Evolutionary conservation across 2,329 filamentous ascomycete genomes (phyloP).

Genomic region (Mycosphaerelloides madeirae): DNA sequence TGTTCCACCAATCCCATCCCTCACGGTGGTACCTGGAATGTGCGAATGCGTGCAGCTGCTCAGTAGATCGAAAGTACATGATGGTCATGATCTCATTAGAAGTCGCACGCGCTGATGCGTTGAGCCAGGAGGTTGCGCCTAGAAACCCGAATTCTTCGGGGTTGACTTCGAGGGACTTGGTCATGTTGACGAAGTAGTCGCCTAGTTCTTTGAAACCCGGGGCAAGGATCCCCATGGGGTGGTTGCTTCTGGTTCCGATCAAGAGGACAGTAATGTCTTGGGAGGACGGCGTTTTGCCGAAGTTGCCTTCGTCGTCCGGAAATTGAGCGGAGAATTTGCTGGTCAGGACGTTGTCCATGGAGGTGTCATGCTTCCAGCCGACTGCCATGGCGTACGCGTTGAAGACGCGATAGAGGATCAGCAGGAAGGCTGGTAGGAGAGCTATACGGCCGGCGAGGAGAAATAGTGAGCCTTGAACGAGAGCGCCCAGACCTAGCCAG

Average conservation of each 20-base stretch:
- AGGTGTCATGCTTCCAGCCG: conserved; percentile 36
- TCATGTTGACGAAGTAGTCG: conserved; percentile 39
- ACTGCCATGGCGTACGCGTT: conserved; percentile 34
- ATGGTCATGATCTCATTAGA: conserved; percentile 41
- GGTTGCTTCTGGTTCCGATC: conserved; percentile 33
- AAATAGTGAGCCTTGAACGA: conserved; percentile 36
- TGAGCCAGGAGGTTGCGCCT: conserved; percentile 40
- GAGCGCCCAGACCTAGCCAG: conserved; percentile 40
- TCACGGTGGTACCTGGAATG: conserved; percentile 46
- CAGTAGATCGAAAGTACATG: conserved; percentile 50
- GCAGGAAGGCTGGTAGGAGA: conserved; percentile 31
- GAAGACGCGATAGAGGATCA: conserved; percentile 33
- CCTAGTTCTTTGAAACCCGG: conserved; percentile 42
- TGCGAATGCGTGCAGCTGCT: conserved; percentile 50
- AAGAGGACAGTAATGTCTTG: conserved; percentile 36
- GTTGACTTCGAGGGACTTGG: conserved; percentile 30
- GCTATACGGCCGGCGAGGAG: conserved; percentile 33
- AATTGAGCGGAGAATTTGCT: conserved; percentile 37
- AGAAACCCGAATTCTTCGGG: conserved; percentile 47
- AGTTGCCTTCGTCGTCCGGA: conserved; percentile 33
- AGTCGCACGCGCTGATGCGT: conserved; percentile 33
- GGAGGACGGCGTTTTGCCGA: conserved; percentile 29
- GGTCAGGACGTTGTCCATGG: conserved; percentile 34
- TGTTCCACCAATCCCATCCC: conserved; percentile 50
- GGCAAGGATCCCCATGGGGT: conserved; percentile 46